These are phyloP conservation scores for Phtheirospermum japonicum DNA, from an alignment of 257 asterid genomes.

Conservation along the genomic window DNA sequence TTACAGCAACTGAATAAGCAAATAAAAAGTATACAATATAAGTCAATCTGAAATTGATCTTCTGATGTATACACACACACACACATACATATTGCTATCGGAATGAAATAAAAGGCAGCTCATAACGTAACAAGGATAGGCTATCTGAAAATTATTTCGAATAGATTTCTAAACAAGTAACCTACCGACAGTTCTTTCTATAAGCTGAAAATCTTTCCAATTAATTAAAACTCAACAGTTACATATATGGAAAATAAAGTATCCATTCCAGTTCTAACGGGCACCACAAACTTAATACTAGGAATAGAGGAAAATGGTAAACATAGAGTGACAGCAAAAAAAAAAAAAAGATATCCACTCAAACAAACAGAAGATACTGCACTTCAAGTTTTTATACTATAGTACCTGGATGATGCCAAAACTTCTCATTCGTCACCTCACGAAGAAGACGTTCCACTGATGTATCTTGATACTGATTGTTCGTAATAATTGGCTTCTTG, in stretches of 20 bases:
- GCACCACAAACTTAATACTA: neutral
- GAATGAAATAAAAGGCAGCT: neutral
- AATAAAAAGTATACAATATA: neutral
- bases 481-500: slow-evolving; percentile 54
- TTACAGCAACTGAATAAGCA: slow-evolving; percentile 1
- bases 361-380: slow-evolving; percentile 3
- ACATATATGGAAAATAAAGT: neutral
- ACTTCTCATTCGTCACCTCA: slow-evolving; percentile 93
- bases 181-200: neutral
- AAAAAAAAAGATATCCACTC: neutral
- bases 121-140: neutral
- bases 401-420: slow-evolving; percentile 97
- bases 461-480: slow-evolving; percentile 72
- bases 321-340: neutral
- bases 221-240: neutral
- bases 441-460: slow-evolving; percentile 95
- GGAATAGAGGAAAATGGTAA: neutral
- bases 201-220: neutral
- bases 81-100: neutral
- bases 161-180: slow-evolving; percentile 5
- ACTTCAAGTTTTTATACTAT: slow-evolving; percentile 6
- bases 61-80: neutral
- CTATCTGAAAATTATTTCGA: neutral
- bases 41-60: neutral
- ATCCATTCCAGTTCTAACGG: neutral